Evolutionary conservation across 495 filamentous ascomycete genomes (phyloP), one percentile per base, ranked within the genome.

Genomic region (Daldinia caldariorum): DNA sequence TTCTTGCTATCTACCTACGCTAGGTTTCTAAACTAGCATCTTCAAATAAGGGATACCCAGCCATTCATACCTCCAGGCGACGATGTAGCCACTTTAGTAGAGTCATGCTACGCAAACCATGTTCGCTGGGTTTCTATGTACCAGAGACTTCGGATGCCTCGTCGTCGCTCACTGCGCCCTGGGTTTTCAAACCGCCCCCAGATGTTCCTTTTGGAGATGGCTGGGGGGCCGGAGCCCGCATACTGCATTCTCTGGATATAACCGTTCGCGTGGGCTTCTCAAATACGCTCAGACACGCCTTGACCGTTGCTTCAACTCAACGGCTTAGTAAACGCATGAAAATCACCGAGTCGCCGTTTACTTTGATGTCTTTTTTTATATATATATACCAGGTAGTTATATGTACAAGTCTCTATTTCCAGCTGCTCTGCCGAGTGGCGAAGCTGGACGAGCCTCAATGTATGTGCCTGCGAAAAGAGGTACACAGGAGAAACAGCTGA

Each of bases 391-490:
- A 26, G n/a, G n/a, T n/a, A n/a, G n/a, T n/a, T n/a, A 35, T 35
- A 35, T 35, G 9, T 35, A 35, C 2, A 18, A 41, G 51, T 62
- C 8, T 49, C 58, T 67, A 58, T 64, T 59, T 55, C 49, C 55
- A 61, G 41, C 70, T 62, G 50, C n/a, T 49, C 29, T 16, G 70
- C 65, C 65, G 20, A 69, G 70, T 72, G 70, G 70, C 70, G 70
- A 69, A 69, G 70, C 70, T 69, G 7, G 50, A 66, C 70, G 70
- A 72, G 70, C 65, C 70, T 65, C 65, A 65, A 58, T 54, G 51
- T 56, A 47, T 47, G 43, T 22, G 5, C 39, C 39, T 39, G 45
- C 53, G 54, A 56, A 50, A 50, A 14, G 29, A 16, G 35, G 49
- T 58, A 57, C 50, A 53, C 32, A 32, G 53, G 51, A 63, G 47